A percentile compares a stretch with the other conserved stretches of the same genome.
Evolutionary conservation across 352 stramenopile species (phyloP).

Genomic region (Thraustochytrium striatum): DNA sequence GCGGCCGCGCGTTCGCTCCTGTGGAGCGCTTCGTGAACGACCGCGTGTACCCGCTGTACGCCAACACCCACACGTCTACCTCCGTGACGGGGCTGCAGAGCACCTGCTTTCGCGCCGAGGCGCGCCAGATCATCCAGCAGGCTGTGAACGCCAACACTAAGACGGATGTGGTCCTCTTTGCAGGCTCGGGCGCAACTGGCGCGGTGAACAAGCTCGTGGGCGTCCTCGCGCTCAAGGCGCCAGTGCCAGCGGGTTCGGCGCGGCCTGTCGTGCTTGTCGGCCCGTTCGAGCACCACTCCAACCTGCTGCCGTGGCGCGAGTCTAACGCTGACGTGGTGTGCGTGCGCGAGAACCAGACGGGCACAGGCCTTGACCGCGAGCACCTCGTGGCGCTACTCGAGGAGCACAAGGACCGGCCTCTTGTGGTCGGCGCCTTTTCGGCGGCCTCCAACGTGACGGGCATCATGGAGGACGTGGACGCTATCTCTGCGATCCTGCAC

Average conservation of each 20-base stretch:
- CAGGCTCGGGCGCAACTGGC: conserved; percentile 71
- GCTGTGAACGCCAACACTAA: conserved; percentile 51
- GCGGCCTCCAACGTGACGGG: conserved; percentile 90
- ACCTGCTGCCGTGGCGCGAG: conserved; percentile 92
- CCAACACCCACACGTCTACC: conserved; percentile 92
- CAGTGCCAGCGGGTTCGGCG: not conserved
- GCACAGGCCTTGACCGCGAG: conserved; percentile 61
- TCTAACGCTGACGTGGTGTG: conserved; percentile 69
- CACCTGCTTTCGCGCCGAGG: conserved; percentile 89
- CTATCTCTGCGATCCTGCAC: conserved; percentile 79
- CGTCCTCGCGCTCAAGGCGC: conserved; percentile 55
- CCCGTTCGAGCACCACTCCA: conserved; percentile 94
- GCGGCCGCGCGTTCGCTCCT: conserved; percentile 70
- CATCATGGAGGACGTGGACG: conserved; percentile 76
- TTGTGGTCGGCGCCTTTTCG: conserved; percentile 52
- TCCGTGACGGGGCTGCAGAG: conserved; percentile 75
- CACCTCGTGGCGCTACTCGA: conserved; percentile 61
- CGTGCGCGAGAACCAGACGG: conserved; percentile 54
- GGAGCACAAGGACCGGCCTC: conserved; percentile 59
- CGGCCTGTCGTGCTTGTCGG: conserved; percentile 74
- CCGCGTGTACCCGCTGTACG: conserved; percentile 85
- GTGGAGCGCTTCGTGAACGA: conserved; percentile 81
- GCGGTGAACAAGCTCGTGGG: conserved; percentile 72
- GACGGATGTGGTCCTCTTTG: conserved; percentile 89
- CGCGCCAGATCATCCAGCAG: conserved; percentile 71